Conservation (phyloP, 495 filamentous ascomycete genomes). For the Penicilliopsis zonata region DNA sequence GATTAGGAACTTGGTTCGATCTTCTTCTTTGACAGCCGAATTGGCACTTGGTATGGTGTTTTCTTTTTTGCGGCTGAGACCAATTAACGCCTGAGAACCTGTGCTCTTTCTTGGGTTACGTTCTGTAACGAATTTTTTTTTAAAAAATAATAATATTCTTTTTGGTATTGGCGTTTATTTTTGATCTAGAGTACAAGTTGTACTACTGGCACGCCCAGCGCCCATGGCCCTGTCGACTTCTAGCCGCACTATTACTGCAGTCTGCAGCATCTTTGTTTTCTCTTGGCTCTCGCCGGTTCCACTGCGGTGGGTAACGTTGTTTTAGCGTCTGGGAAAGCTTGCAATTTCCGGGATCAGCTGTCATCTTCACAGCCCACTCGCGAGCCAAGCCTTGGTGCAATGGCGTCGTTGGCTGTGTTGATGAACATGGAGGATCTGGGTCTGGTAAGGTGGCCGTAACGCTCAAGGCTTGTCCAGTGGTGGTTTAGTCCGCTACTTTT, state of each 20-base stretch:
- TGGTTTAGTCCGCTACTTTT: neutral
- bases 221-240: neutral
- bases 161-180: neutral
- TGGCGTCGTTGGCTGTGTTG: neutral
- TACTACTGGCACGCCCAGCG: too few species aligned
- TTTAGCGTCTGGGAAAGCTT: neutral
- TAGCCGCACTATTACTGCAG: neutral
- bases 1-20: too few species aligned
- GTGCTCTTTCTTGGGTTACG: neutral
- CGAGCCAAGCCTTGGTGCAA: neutral
- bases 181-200: too few species aligned
- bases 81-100: neutral
- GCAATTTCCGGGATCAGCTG: constrained; percentile 1
- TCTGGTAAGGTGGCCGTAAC: neutral
- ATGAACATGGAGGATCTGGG: neutral
- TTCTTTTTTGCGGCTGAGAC: neutral
- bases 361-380: neutral
- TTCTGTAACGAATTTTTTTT: neutral
- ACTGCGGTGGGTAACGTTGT: neutral
- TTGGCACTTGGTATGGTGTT: too few species aligned
- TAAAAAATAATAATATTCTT: neutral
- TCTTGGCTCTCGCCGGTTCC: neutral
- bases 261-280: neutral
- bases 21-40: too few species aligned
- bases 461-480: neutral